Conservation (phyloP, 495 filamentous ascomycete genomes). For the Trichoderma orchidacearum region DNA sequence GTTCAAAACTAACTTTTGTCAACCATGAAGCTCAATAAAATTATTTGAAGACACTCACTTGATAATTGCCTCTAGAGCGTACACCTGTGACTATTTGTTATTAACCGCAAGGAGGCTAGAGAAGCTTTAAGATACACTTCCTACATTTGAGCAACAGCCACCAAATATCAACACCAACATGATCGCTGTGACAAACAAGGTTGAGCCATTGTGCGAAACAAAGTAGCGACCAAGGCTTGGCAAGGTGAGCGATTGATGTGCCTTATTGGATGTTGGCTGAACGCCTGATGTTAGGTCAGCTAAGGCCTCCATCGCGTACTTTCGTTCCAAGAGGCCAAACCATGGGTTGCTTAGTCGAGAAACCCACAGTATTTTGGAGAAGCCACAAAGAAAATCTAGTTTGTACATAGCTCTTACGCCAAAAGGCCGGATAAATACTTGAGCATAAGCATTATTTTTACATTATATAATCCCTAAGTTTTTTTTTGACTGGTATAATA, state of each 20-base stretch:
- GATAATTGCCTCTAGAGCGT: constrained; percentile 88
- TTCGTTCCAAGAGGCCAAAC: too few species aligned
- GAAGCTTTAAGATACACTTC: constrained; percentile 38
- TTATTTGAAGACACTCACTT: constrained; percentile 44
- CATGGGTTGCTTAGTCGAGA: too few species aligned
- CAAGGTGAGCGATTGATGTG: background rate
- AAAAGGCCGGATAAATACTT: too few species aligned
- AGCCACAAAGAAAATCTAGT: too few species aligned
- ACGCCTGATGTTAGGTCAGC: background rate
- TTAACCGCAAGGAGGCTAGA: background rate
- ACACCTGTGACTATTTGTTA: constrained; percentile 15
- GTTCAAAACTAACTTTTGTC: constrained; percentile 50
- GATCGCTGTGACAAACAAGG: constrained; percentile 50
- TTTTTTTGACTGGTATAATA: too few species aligned
- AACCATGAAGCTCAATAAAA: too few species aligned
- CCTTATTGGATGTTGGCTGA: background rate
- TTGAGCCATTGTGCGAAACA: constrained; percentile 40
- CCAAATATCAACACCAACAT: constrained; percentile 90
- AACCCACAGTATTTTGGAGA: too few species aligned
- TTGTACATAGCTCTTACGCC: too few species aligned
- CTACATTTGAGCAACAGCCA: constrained; percentile 93
- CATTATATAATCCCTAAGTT: too few species aligned
- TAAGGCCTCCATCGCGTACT: background rate
- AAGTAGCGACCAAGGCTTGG: background rate
- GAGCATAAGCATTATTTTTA: too few species aligned